Evolutionary conservation across 140 eudicot species (phyloP), one percentile per base, ranked within the genome.

Genomic region (Stevia rebaudiana): DNA sequence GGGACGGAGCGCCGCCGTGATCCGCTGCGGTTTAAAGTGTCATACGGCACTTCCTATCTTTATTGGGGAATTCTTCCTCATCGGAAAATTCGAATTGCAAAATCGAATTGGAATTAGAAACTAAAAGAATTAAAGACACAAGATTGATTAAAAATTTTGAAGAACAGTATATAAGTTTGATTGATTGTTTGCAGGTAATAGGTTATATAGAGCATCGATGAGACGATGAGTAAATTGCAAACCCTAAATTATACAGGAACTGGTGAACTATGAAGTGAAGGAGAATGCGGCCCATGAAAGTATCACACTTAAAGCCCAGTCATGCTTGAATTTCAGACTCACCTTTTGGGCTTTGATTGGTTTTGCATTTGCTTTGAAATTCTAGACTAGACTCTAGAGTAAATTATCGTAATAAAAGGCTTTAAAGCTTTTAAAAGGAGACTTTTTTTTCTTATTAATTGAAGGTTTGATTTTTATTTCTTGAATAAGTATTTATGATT

Each of bases 31-130:
- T 78, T 78, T 79, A 65, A 18, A 43, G 95, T 86, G 95, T 86
- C 90, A 86, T 86, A 86, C 90, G 95, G 82, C 95, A 86, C 95
- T 77, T 77, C 82, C 82, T 72, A 77, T 77, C 69, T 52, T 65
- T 77, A 13, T 18, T 9, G 69, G 82, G 82, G 82, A 77, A 10
- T 15, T 31, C 73, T 77, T 71, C 78, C 75, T 77, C 78, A 72
- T 25, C 10, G 74, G 78, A 50, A n/a, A 0, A 54, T 65, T 40
- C 43, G 35, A 7, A 0, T 11, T 4, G 5, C 1, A 3, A 15
- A 65, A 35, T 0, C 15, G 17, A 43, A 44, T 18, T 40, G 0
- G 51, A 60, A 42, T 11, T 53, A 1, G 16, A 18, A 51, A 37
- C 0, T 3, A 0, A 5, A 19, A 1, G 6, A 0, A 17, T 1